Evolutionary conservation across 108 stramenopile genomes (phyloP), one percentile per base, ranked within the genome.

Genomic region (Licmophora abbreviata): DNA sequence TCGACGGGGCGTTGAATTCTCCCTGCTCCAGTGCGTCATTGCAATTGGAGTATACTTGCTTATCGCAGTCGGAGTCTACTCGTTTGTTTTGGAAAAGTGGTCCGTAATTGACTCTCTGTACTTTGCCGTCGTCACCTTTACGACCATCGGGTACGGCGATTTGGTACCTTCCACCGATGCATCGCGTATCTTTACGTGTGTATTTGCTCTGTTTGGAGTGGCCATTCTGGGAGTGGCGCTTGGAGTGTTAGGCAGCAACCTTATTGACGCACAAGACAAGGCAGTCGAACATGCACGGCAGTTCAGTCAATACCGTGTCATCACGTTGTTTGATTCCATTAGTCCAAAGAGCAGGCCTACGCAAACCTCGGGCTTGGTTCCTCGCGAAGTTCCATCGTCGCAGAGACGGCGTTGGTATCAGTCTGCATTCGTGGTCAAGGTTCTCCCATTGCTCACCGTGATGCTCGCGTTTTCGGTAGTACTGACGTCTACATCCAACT

Each of bases 71-170:
- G 17, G 50, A 27, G 46, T 44, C 24, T 68, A 31, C 36, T 58
- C 60, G 2, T 54, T 38, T 26, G 12, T 68, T 2, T 50, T 68
- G 6, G 66, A 68, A 56, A 33, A 56, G 28, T 68, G 66, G 66
- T 41, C 66, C 17, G 18, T 68, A 12, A 50, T 61, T 20, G 59
- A 68, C 18, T 50, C 47, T 51, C 29, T 48, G 21, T 66, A 66
- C 30, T 66, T 66, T 53, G 64, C 64, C 4, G 64, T 66, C 21
- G 37, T 42, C 11, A 66, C 64, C 12, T 66, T 66, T 33, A 66
- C 64, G 11, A 66, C 64, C n/a, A 27, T 52, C 21, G 63, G 67
- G 30, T 74, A 69, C 35, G 73, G 73, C 1, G 73, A 74, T 45
- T 33, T 69, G 17, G 20, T 24, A 30, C 61, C 61, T 4, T 21